Evolutionary conservation across 2,329 filamentous ascomycete species (phyloP).

Genomic region (Dothistroma pini): DNA sequence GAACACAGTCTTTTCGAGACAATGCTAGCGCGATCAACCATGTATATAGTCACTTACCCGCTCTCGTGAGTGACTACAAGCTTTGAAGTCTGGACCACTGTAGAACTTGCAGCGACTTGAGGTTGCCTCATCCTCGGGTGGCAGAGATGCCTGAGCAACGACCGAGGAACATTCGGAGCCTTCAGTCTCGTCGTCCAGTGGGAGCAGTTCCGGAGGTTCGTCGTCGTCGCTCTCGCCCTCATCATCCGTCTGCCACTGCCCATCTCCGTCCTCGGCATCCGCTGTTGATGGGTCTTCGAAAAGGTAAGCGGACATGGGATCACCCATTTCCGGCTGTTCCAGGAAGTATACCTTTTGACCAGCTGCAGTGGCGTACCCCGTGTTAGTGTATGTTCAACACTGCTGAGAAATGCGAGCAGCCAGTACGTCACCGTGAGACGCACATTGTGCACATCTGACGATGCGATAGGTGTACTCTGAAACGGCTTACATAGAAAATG

Average conservation of each 20-base stretch:
- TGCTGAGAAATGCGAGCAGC: too few species aligned
- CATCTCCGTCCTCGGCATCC: neutral
- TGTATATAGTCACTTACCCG: constrained; percentile 5
- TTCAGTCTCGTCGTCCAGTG: neutral
- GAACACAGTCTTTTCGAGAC: too few species aligned
- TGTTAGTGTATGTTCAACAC: too few species aligned
- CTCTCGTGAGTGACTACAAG: constrained; percentile 11
- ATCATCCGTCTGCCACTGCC: neutral
- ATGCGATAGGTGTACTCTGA: too few species aligned
- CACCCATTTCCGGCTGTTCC: constrained; percentile 17
- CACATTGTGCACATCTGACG: too few species aligned
- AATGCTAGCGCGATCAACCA: too few species aligned
- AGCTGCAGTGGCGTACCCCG: too few species aligned
- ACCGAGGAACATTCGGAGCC: neutral
- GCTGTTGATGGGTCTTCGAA: neutral
- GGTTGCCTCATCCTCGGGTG: neutral
- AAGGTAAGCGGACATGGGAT: neutral
- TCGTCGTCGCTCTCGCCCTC: neutral
- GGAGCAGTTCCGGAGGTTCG: neutral
- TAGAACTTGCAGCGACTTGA: neutral
- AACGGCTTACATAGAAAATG: constrained; percentile 25
- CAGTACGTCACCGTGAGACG: too few species aligned
- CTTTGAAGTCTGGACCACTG: constrained; percentile 8
- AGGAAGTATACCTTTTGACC: constrained; percentile 28
- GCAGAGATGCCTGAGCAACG: neutral